Evolutionary conservation across 2,329 filamentous ascomycete genomes (phyloP).

Genomic region (Emericellopsis cladophorae): DNA sequence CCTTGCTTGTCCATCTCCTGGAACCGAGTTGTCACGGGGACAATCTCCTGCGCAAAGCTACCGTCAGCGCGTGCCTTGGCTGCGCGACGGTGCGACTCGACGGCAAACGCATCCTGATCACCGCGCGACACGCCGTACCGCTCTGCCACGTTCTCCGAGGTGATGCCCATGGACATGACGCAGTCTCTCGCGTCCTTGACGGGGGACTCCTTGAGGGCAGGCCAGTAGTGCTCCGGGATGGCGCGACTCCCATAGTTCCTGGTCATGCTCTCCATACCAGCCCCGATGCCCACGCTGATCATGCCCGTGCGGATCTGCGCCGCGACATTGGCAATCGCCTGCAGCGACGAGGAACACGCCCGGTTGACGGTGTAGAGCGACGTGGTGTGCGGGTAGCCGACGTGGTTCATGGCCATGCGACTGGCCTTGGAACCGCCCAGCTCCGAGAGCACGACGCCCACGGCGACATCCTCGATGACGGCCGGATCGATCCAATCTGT

Average conservation of each 20-base stretch:
- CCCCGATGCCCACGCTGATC: slow-evolving; percentile 65
- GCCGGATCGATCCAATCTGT: slow-evolving; percentile 59
- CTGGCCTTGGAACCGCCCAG: slow-evolving; percentile 84
- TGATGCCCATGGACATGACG: slow-evolving; percentile 89
- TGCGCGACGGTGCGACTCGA: slow-evolving; percentile 61
- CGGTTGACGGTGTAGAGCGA: slow-evolving; percentile 81
- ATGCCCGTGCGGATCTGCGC: slow-evolving; percentile 63
- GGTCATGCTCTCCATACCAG: slow-evolving; percentile 95
- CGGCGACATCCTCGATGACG: slow-evolving; percentile 63
- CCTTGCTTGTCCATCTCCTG: slow-evolving; percentile 51
- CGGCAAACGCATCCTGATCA: slow-evolving; percentile 78
- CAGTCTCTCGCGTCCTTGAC: slow-evolving; percentile 68
- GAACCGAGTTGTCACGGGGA: slow-evolving; percentile 62
- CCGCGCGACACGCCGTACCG: slow-evolving; percentile 60
- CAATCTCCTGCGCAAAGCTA: slow-evolving; percentile 65
- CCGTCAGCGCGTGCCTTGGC: slow-evolving; percentile 56
- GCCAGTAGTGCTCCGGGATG: slow-evolving; percentile 77
- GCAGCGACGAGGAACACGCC: slow-evolving; percentile 69
- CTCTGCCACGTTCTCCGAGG: slow-evolving; percentile 75
- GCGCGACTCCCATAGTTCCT: slow-evolving; percentile 74
- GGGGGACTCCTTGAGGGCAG: slow-evolving; percentile 49
- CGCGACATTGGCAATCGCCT: slow-evolving; percentile 63
- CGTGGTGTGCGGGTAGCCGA: slow-evolving; percentile 60
- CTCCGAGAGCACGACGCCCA: slow-evolving; percentile 83
- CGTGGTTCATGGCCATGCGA: slow-evolving; percentile 81